Evolutionary conservation across 257 asterid genomes (phyloP), one percentile per base, ranked within the genome.

Genomic region (Nicotiana benthamiana): DNA sequence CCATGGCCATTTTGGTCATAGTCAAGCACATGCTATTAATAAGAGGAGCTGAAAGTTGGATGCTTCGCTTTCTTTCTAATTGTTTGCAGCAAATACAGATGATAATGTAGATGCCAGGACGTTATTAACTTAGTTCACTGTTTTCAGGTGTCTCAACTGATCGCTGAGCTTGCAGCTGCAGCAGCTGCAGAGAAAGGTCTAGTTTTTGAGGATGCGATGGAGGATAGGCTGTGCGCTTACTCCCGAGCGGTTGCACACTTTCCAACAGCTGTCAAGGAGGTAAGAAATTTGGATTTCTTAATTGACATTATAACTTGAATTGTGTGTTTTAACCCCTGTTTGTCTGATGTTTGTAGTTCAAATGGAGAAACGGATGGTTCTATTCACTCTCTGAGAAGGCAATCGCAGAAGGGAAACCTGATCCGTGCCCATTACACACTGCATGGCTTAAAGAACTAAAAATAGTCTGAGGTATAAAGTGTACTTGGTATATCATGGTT

Each of bases 231-330:
- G 32, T 94, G 99, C 66, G 99, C 99, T 77, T 96, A 96, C 85
- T 96, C 98, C 0, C 86, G 95, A 28, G 97, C 97, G 11, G 99
- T 94, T 56, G 92, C 97, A 17, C 98, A 94, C 84, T 96, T 96
- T 82, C 99, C 99, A 24, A 94, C 97, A 3, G 99, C 98, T 51
- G 99, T 96, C 27, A 94, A 96, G 87, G 98, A 96, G 98, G 98
- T 96, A 83, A 85, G 54, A 60, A 82, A 75, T 61, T 10, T 51
- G 10, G 26, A 11, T 61, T 27, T 75, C 52, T 76, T 7, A 27
- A 24, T 6, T 79, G 56, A 28, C 5, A 32, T 27, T 17, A 8
- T 16, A 36, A 54, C 46, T 11, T 36, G 27, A 24, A 48, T 64
- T 17, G 2, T 70, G 60, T 17, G 53, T 20, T 60, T 40, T 79